Conservation (phyloP, 352 stramenopile species). For the Pythium dissimile region DNA sequence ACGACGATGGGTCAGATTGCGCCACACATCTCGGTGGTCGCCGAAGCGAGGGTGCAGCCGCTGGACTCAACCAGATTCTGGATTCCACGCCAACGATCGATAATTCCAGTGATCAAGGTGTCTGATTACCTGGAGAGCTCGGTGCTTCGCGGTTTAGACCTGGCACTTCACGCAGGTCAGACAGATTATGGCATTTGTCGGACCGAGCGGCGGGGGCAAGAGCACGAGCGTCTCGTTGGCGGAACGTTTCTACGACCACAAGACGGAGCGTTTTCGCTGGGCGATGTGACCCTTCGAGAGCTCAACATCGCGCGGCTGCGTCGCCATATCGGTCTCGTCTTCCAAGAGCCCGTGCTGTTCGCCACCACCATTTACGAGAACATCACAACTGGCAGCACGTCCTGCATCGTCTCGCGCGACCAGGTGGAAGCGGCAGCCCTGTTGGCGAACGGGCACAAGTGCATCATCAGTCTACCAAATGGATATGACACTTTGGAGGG, state of each 20-base stretch:
- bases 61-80: too few species aligned
- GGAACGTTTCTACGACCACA: constrained; percentile 52
- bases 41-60: too few species aligned
- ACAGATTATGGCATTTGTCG: constrained; percentile 9
- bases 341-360: too few species aligned
- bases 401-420: constrained; percentile 50
- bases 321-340: too few species aligned
- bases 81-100: too few species aligned
- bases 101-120: too few species aligned
- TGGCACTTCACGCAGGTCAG: not conserved
- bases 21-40: too few species aligned
- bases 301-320: not conserved
- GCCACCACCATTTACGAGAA: not conserved
- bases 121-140: not conserved
- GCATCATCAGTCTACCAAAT: constrained; percentile 86
- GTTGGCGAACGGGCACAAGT: constrained; percentile 83
- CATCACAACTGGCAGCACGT: too few species aligned
- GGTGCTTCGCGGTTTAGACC: too few species aligned
- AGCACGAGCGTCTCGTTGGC: constrained; percentile 46
- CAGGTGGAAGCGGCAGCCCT: constrained; percentile 85
- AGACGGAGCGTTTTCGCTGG: constrained; percentile 64
- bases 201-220: constrained; percentile 12
- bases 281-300: constrained; percentile 37
- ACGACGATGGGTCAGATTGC: too few species aligned
- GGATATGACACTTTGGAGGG: constrained; percentile 83